phyloP scores from a whole-genome alignment of 768 basidiomycete genomes.

The Leccinum olivaceopallidum region DNA sequence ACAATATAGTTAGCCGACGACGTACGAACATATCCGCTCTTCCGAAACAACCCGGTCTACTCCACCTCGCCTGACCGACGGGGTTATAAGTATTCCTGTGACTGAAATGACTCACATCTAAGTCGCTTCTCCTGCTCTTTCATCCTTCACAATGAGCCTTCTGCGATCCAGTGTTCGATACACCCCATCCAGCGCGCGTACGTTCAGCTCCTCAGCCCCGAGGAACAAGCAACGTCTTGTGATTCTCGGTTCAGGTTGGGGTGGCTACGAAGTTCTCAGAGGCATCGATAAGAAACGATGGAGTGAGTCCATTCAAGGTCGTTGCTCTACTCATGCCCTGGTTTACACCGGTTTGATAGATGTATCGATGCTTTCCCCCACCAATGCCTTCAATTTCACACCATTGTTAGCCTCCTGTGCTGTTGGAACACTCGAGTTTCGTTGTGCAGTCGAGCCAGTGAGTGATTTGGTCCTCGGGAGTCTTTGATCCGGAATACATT shows the following conservation, averaged over 20 bases:
- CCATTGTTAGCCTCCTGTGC: conserved; percentile 57
- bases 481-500: conserved; percentile 6
- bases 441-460: conserved; percentile 80
- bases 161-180: conserved; percentile 11
- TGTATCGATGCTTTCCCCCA: conserved; percentile 66
- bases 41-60: too few species aligned
- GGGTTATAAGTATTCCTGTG: neutral
- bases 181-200: conserved; percentile 22
- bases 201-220: conserved; percentile 40
- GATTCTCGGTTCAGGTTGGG: conserved; percentile 79
- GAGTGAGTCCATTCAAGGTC: conserved; percentile 44
- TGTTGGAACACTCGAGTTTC: conserved; percentile 83
- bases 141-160: conserved; percentile 15
- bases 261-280: conserved; percentile 68
- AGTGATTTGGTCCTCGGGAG: conserved; percentile 24
- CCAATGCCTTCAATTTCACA: conserved; percentile 41
- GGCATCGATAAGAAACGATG: conserved; percentile 71
- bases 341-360: conserved; percentile 40
- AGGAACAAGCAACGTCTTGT: conserved; percentile 48
- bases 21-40: too few species aligned
- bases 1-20: too few species aligned
- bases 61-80: neutral
- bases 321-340: neutral
- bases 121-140: neutral
- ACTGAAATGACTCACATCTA: neutral